Conservation (phyloP, 805 yeast genomes). For the Candida michaelii region DNA sequence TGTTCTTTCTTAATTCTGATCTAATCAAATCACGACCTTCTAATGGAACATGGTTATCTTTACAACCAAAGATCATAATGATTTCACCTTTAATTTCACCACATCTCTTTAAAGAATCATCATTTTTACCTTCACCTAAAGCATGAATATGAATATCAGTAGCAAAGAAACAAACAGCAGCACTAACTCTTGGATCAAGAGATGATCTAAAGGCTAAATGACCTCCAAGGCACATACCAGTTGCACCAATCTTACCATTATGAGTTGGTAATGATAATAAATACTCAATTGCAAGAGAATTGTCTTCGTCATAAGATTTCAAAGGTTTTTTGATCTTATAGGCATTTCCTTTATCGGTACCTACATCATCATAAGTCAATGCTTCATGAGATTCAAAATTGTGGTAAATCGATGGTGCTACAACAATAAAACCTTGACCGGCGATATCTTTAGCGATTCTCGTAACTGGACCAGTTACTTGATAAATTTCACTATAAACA, state of each 20-base stretch:
- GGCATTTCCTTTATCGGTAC: conserved; percentile 72
- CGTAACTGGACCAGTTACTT: conserved; percentile 78
- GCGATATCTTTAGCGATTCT: conserved; percentile 78
- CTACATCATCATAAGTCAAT: conserved; percentile 65
- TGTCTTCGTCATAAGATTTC: conserved; percentile 76
- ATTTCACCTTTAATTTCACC: conserved; percentile 59
- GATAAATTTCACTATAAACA: conserved; percentile 78
- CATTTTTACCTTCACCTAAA: conserved; percentile 62
- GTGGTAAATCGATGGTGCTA: conserved; percentile 79
- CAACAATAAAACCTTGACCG: conserved; percentile 74
- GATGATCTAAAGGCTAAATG: conserved; percentile 74
- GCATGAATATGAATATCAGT: conserved; percentile 74
- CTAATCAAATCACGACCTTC: conserved; percentile 75
- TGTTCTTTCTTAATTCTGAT: conserved; percentile 53
- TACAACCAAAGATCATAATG: conserved; percentile 71
- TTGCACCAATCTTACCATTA: conserved; percentile 73
- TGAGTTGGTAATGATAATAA: conserved; percentile 58
- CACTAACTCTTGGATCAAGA: conserved; percentile 60
- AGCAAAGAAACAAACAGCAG: conserved; percentile 75
- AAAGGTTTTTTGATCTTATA: conserved; percentile 68
- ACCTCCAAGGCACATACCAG: conserved; percentile 88
- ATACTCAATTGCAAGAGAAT: conserved; percentile 61
- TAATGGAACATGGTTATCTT: conserved; percentile 78
- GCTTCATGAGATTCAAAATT: conserved; percentile 66
- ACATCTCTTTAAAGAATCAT: conserved; percentile 62